These are phyloP conservation scores for Ogataea zsoltii DNA, from an alignment of 805 yeast species.

Conservation along the genomic window DNA sequence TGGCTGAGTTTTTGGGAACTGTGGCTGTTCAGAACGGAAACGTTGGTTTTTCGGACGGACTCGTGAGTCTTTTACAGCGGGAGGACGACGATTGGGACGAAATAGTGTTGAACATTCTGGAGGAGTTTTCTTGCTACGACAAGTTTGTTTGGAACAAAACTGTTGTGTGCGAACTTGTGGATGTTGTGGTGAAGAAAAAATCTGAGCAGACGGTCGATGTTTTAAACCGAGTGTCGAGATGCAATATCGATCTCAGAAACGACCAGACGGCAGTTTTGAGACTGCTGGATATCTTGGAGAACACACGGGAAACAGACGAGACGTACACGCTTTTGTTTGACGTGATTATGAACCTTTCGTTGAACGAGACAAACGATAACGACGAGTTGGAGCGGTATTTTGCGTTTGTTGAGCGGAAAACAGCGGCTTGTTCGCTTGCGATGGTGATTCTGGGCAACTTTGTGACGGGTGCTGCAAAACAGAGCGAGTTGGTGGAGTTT, in stretches of 20 bases:
- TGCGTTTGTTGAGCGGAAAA: background rate
- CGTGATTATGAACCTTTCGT: conserved; percentile 19
- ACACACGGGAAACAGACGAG: background rate
- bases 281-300: conserved; percentile 4
- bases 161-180: conserved; percentile 1
- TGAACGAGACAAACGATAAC: conserved; percentile 12
- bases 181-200: background rate
- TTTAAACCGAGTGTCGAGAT: conserved; percentile 9
- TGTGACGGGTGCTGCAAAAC: conserved; percentile 14
- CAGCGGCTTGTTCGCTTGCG: conserved; percentile 7
- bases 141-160: background rate
- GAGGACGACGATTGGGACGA: conserved; percentile 7
- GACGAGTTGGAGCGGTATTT: conserved; percentile 15
- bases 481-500: conserved; percentile 1
- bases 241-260: conserved; percentile 11
- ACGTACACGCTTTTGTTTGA: conserved; percentile 8
- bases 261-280: conserved; percentile 7
- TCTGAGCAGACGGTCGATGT: conserved; percentile 1
- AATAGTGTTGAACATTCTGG: conserved; percentile 8
- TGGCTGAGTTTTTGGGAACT: conserved; percentile 2
- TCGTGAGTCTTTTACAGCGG: background rate
- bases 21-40: background rate
- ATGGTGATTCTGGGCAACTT: conserved; percentile 22
- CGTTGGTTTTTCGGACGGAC: background rate
- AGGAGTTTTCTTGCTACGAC: conserved; percentile 9